Conservation (phyloP, 371 early-diverging fungal genomes). For the Neoconidiobolus thromboides region DNA sequence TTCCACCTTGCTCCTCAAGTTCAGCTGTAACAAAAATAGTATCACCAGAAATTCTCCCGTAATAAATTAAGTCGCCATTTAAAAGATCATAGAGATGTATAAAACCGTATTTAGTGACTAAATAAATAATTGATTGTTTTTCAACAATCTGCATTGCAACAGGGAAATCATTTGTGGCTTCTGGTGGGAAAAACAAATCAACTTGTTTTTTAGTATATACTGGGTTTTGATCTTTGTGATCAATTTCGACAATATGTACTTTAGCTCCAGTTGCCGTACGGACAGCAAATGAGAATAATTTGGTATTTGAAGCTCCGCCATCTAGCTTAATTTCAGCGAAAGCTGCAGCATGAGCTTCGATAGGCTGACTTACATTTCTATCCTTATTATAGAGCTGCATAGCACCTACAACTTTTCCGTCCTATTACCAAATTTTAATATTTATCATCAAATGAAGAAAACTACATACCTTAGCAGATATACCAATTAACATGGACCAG, state of each 20-base stretch:
- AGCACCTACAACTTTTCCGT: slow-evolving; percentile 77
- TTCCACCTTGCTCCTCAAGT: slow-evolving; percentile 61
- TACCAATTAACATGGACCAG: slow-evolving; percentile 89
- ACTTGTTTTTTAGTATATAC: slow-evolving; percentile 75
- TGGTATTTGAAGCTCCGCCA: slow-evolving; percentile 50
- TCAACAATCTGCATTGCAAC: slow-evolving; percentile 89
- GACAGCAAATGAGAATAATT: slow-evolving; percentile 84
- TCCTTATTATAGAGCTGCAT: slow-evolving; percentile 93
- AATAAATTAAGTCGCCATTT: slow-evolving; percentile 79
- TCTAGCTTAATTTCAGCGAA: slow-evolving; percentile 82
- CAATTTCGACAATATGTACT: slow-evolving; percentile 92
- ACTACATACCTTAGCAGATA: slow-evolving; percentile 48
- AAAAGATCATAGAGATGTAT: slow-evolving; percentile 92
- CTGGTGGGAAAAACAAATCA: slow-evolving; percentile 89
- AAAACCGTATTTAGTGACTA: slow-evolving; percentile 95
- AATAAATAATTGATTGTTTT: slow-evolving; percentile 76
- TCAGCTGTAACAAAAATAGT: slow-evolving; percentile 95
- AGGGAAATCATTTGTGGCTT: slow-evolving; percentile 87
- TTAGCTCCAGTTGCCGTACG: slow-evolving; percentile 60
- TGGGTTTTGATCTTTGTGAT: slow-evolving; percentile 83
- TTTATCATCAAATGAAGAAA: not conserved
- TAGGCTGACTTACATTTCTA: slow-evolving; percentile 78
- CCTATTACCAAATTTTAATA: slow-evolving; percentile 14
- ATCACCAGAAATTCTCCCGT: slow-evolving; percentile 91
- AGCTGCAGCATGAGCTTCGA: slow-evolving; percentile 93